phyloP scores from a whole-genome alignment of 2,329 filamentous ascomycete species.

The Fusarium piperis region DNA sequence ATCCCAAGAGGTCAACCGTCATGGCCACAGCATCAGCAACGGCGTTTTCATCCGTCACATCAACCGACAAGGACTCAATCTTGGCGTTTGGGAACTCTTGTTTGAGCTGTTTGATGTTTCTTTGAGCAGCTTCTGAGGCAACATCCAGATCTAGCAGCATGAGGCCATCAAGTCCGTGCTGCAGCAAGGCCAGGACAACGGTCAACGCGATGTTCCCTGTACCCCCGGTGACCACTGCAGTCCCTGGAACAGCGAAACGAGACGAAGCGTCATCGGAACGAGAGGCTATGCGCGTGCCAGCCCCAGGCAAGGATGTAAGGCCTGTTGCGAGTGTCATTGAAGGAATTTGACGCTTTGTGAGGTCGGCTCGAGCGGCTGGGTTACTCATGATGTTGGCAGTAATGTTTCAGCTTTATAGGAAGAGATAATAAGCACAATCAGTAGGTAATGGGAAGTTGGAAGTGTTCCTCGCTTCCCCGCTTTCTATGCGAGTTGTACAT shows the following conservation, averaged over 20 bases:
- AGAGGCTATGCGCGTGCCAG: not conserved
- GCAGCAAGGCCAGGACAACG: constrained; percentile 3
- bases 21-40: not conserved
- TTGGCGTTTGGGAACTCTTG: not conserved
- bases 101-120: not conserved
- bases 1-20: constrained; percentile 1
- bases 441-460: not conserved
- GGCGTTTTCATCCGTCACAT: constrained; percentile 9
- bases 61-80: not conserved
- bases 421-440: not conserved
- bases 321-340: constrained; percentile 13
- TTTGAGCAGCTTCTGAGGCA: not conserved
- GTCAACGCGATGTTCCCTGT: constrained; percentile 10
- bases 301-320: not conserved
- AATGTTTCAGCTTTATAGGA: not conserved
- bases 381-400: not conserved
- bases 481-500: not conserved
- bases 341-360: constrained; percentile 21
- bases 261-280: constrained; percentile 1
- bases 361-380: not conserved
- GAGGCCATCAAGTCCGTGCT: constrained; percentile 2
- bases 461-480: not conserved
- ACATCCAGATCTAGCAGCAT: constrained; percentile 16
- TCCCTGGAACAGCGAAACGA: not conserved
- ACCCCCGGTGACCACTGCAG: constrained; percentile 7